These are phyloP conservation scores for Aspergillus nidulans DNA, from an alignment of 495 filamentous ascomycete genomes.

Conservation along the genomic window DNA sequence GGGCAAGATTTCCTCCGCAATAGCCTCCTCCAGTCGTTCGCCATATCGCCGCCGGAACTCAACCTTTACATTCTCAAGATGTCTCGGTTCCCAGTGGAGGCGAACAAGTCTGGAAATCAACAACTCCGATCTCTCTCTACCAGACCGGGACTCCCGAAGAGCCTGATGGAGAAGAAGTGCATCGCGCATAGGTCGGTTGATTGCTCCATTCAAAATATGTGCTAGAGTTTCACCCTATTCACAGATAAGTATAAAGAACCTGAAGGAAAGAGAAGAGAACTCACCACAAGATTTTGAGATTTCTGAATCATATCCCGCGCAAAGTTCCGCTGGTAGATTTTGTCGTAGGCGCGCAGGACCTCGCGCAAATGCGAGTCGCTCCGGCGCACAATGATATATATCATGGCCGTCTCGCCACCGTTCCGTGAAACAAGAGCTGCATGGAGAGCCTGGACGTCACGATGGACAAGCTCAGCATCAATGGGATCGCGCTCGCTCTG, in stretches of 20 bases:
- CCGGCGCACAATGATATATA: constrained; percentile 73
- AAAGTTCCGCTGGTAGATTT: constrained; percentile 69
- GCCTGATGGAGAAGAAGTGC: constrained; percentile 93
- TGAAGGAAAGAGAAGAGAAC: constrained; percentile 30
- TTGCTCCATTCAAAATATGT: constrained; percentile 93
- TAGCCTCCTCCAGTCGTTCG: constrained; percentile 60
- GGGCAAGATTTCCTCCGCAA: constrained; percentile 46
- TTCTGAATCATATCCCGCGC: constrained; percentile 81
- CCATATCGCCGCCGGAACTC: constrained; percentile 70
- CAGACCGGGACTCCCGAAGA: constrained; percentile 58
- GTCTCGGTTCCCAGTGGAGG: constrained; percentile 77
- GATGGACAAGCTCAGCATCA: constrained; percentile 53
- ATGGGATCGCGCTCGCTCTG: constrained; percentile 70
- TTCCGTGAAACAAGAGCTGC: constrained; percentile 65
- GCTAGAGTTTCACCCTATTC: constrained; percentile 85
- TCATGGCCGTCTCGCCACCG: constrained; percentile 89
- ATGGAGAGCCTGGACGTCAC: constrained; percentile 69
- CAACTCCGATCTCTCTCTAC: constrained; percentile 70
- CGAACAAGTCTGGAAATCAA: constrained; percentile 76
- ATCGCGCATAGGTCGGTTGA: constrained; percentile 92
- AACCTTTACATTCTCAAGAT: constrained; percentile 66
- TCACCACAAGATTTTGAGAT: constrained; percentile 84
- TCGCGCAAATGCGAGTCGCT: constrained; percentile 79
- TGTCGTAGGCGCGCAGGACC: constrained; percentile 69
- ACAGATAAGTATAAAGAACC: neutral